A percentile compares a stretch with the other conserved stretches of the same genome.
phyloP scores from a whole-genome alignment of 495 filamentous ascomycete species.

The Xylaria sp. region DNA sequence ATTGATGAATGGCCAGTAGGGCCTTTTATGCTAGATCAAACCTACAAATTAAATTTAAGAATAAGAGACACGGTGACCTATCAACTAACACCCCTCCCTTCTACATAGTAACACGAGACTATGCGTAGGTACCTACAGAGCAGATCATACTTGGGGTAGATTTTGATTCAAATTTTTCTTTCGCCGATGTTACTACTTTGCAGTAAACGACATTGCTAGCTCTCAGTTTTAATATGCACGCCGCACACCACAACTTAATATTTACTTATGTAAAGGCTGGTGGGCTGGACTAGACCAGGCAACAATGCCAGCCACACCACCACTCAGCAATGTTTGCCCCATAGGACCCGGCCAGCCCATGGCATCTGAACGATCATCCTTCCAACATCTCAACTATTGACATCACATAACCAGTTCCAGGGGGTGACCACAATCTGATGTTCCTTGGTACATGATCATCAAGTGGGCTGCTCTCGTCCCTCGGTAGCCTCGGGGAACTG shows the following conservation, averaged over 20 bases:
- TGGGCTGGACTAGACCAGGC: not conserved
- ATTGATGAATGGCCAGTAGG: not conserved
- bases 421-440: not conserved
- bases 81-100: not conserved
- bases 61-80: not conserved
- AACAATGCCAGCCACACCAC: not conserved
- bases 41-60: not conserved
- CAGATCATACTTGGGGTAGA: not conserved
- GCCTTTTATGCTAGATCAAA: not conserved
- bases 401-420: not conserved
- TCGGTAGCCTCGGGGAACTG: not conserved
- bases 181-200: not conserved
- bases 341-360: not conserved
- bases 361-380: not conserved
- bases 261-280: not conserved
- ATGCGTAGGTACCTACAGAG: no score
- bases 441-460: not conserved
- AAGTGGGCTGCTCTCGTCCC: not conserved
- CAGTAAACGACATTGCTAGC: not conserved
- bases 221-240: slow-evolving; percentile 4
- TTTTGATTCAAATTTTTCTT: not conserved
- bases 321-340: not conserved
- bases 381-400: not conserved
- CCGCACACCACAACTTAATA: not conserved
- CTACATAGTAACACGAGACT: not conserved